Conservation (phyloP, 202 grass and related monocot genomes). For the Musa balbisiana region DNA sequence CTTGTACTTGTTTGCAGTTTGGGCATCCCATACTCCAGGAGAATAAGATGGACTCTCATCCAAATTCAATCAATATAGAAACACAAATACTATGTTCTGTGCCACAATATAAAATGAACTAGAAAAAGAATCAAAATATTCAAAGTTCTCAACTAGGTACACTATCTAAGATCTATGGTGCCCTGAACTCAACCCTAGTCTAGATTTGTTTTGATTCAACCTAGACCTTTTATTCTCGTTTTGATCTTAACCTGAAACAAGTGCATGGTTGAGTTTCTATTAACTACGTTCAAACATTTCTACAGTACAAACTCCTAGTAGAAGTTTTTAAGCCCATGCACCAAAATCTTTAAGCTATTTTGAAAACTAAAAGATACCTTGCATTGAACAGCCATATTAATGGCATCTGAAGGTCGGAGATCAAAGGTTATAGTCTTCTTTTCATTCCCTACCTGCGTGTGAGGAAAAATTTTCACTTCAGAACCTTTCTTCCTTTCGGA, state of each 20-base stretch:
- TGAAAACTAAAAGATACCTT: slow-evolving; percentile 51
- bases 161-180: not conserved
- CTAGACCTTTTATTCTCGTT: not conserved
- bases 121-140: not conserved
- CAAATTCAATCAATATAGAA: not conserved
- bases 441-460: slow-evolving; percentile 66
- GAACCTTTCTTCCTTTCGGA: not conserved
- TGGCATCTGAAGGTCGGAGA: slow-evolving; percentile 88
- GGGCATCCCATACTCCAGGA: too few relatives aligned
- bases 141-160: not conserved
- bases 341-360: not conserved
- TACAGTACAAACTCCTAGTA: too few relatives aligned
- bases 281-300: not conserved
- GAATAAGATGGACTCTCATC: too few relatives aligned
- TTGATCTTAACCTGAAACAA: too few relatives aligned
- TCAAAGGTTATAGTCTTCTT: slow-evolving; percentile 70
- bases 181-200: not conserved
- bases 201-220: not conserved
- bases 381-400: slow-evolving; percentile 96
- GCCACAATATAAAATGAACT: not conserved
- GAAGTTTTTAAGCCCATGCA: not conserved
- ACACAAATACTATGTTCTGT: not conserved
- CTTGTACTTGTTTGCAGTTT: too few relatives aligned
- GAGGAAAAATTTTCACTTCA: slow-evolving; percentile 2
- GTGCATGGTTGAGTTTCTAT: not conserved